Percentiles rank a stretch among this genome's conserved stretches.
Conservation (phyloP, 306 rosid genomes). For the Castanospermum australe region DNA sequence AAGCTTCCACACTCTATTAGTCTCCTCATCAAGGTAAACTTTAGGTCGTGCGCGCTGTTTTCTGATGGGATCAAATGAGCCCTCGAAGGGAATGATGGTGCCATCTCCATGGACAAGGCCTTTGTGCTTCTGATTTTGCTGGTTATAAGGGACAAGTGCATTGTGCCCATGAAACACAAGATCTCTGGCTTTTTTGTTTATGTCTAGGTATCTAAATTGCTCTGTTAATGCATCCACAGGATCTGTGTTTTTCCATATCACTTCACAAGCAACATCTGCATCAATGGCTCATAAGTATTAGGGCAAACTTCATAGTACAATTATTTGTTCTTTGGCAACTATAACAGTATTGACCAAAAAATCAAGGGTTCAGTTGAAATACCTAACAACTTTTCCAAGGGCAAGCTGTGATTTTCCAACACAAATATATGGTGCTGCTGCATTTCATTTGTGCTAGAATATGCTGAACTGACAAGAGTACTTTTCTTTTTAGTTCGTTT, state of each 20-base stretch:
- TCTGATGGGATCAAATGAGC: constrained; percentile 55
- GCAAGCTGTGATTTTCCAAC: constrained; percentile 27
- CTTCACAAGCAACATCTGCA: constrained; percentile 49
- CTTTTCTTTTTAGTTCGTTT: constrained; percentile 60
- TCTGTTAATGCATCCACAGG: constrained; percentile 52
- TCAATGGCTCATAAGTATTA: constrained; percentile 12
- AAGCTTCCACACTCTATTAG: constrained; percentile 95
- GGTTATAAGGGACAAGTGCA: constrained; percentile 54
- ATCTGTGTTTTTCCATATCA: constrained; percentile 22
- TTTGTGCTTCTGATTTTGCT: constrained; percentile 40
- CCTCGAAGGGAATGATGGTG: constrained; percentile 55
- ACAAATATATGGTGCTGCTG: constrained; percentile 30
- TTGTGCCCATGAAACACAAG: constrained; percentile 43
- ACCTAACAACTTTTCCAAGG: constrained; percentile 49
- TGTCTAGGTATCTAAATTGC: constrained; percentile 48
- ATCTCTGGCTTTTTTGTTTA: constrained; percentile 53
- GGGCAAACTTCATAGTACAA: constrained; percentile 11
- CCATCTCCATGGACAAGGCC: constrained; percentile 55
- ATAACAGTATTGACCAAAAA: constrained; percentile 5
- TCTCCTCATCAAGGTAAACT: constrained; percentile 93
- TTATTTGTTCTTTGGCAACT: constrained; percentile 16
- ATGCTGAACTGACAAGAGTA: constrained; percentile 28
- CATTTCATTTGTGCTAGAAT: constrained; percentile 34
- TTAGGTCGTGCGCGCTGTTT: constrained; percentile 78
- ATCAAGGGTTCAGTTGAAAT: constrained; percentile 21